A percentile compares a stretch with the other conserved stretches of the same genome.
Conservation (phyloP, 495 filamentous ascomycete species). For the Penicillium cinerascens region DNA sequence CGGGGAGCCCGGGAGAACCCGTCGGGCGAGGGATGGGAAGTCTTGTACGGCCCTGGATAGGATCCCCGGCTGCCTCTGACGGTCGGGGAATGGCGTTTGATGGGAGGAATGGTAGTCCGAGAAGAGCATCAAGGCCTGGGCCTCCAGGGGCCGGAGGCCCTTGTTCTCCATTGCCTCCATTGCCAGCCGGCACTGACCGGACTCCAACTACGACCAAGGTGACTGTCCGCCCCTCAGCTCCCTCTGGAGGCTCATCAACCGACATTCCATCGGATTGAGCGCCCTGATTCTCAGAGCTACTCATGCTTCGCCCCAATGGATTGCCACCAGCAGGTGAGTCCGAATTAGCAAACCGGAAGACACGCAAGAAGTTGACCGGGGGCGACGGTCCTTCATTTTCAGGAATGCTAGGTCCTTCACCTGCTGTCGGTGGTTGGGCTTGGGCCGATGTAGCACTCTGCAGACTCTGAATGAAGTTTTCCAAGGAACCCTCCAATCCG, state of each 20-base stretch:
- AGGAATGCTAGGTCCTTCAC: slow-evolving; percentile 25
- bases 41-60: no score
- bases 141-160: slow-evolving; percentile 38
- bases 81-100: slow-evolving; percentile 49
- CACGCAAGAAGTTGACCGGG: slow-evolving; percentile 57
- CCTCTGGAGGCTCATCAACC: slow-evolving; percentile 44
- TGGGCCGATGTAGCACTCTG: slow-evolving; percentile 50
- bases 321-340: slow-evolving; percentile 25
- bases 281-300: slow-evolving; percentile 13
- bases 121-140: slow-evolving; percentile 44
- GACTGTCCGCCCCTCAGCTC: slow-evolving; percentile 57
- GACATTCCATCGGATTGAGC: slow-evolving; percentile 31
- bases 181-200: slow-evolving; percentile 61
- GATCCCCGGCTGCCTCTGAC: slow-evolving; percentile 27
- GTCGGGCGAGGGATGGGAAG: no score
- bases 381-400: slow-evolving; percentile 35
- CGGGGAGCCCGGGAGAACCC: slow-evolving; percentile 42
- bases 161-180: slow-evolving; percentile 41
- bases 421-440: slow-evolving; percentile 33
- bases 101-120: slow-evolving; percentile 57
- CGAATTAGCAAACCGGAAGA: slow-evolving; percentile 58
- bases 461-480: slow-evolving; percentile 55
- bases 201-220: slow-evolving; percentile 72
- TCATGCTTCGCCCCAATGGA: slow-evolving; percentile 13
- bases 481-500: slow-evolving; percentile 53